These are phyloP conservation scores for Pelargonium australe DNA, from an alignment of 441 rosid genomes.

Conservation along the genomic window DNA sequence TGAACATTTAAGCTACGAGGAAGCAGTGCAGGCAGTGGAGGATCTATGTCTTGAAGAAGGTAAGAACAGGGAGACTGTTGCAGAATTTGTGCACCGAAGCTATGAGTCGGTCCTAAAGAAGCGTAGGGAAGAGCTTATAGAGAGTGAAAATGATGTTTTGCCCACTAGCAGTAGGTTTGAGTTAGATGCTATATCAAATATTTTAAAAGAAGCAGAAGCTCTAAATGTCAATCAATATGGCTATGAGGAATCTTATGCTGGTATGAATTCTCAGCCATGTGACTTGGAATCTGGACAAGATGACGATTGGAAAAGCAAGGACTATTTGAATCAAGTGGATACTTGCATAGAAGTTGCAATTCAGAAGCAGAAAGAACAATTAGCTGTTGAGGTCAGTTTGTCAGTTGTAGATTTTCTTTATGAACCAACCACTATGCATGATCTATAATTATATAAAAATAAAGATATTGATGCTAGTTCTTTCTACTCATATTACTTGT, in stretches of 20 bases:
- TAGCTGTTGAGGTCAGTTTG: slow-evolving; percentile 64
- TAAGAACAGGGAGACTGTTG: slow-evolving; percentile 57
- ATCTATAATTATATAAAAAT: neutral
- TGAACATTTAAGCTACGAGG: slow-evolving; percentile 70
- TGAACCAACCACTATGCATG: neutral
- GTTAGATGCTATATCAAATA: slow-evolving; percentile 58
- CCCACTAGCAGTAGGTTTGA: slow-evolving; percentile 49
- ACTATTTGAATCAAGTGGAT: slow-evolving; percentile 57
- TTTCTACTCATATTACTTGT: slow-evolving; percentile 22
- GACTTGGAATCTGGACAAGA: slow-evolving; percentile 84
- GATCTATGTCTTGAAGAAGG: slow-evolving; percentile 76
- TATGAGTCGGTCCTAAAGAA: slow-evolving; percentile 58
- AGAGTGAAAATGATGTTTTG: slow-evolving; percentile 42
- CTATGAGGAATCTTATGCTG: slow-evolving; percentile 49
- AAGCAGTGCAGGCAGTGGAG: slow-evolving; percentile 74
- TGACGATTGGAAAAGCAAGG: slow-evolving; percentile 66
- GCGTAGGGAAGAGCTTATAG: slow-evolving; percentile 58
- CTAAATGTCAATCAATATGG: slow-evolving; percentile 66
- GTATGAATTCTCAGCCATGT: slow-evolving; percentile 57
- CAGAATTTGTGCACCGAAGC: slow-evolving; percentile 46
- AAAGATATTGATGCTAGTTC: neutral
- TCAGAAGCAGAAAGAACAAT: slow-evolving; percentile 75
- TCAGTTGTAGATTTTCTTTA: slow-evolving; percentile 17
- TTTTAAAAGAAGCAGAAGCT: slow-evolving; percentile 71
- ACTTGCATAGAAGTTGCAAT: slow-evolving; percentile 68